Evolutionary conservation across 2,329 filamentous ascomycete genomes (phyloP), one percentile per base, ranked within the genome.

Genomic region (Alternaria consortialis): DNA sequence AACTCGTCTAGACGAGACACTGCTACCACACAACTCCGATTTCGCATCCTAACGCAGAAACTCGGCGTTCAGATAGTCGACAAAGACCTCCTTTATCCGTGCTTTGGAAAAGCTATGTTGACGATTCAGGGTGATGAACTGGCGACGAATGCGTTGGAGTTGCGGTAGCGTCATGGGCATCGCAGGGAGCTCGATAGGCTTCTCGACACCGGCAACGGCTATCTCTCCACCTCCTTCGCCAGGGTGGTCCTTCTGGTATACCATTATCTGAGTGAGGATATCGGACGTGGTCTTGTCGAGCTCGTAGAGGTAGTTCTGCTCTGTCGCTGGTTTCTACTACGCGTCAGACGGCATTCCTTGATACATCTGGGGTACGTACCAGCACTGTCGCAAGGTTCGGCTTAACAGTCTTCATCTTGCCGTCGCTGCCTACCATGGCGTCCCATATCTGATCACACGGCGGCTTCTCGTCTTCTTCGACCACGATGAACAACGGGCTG

Each of bases 281-380:
- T 90, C 90, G 68, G 93, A 92, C 7, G 92, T 94, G 74, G 89
- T 88, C 65, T 87, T 87, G 78, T 96, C 92, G 25, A 96, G 83
- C 61, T 92, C 85, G 75, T 95, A 93, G 53, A 96, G 83, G 75
- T 93, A 94, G 73, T 94, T 90, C 57, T 86, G 82, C 72, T 85
- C 84, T 0, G 74, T 89, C 75, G 80, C 88, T 71, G 75, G 88
- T 84, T 83, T 92, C 79, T 83, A 54, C 15, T 36, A 25, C 8
- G 12, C 12, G 36, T 69, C 27, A 66, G 60, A 32, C 12, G 36
- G 27, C 7, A n/a, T 20, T 11, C 8, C 13, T 23, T 44, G 7
- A 25, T 27, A 53, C 29, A 2, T 23, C 12, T 2, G 13, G 44
- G 53, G 48, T 55, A 69, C 74, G 54, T 68, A 83, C 82, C 84